Percentiles rank a stretch among this genome's conserved stretches.
Conservation (phyloP, 495 filamentous ascomycete genomes). For the Penicillium ochrochloron region DNA sequence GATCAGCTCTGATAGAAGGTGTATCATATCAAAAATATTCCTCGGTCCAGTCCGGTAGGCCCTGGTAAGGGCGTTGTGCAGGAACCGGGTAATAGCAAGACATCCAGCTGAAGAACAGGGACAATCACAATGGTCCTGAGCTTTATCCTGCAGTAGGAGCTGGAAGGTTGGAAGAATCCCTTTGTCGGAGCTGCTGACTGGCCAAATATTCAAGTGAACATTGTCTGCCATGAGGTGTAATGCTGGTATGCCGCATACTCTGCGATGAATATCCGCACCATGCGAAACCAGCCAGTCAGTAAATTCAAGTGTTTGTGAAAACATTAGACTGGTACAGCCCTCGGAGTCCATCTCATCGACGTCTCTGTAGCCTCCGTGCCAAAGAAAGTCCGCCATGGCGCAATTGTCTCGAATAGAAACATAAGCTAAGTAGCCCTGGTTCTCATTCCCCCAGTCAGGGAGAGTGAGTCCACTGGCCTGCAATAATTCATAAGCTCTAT, state of each 20-base stretch:
- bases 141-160: not conserved
- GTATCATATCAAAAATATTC: not conserved
- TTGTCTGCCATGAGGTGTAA: not conserved
- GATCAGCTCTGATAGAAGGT: not conserved
- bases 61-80: not conserved
- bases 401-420: not conserved
- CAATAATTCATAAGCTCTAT: not conserved
- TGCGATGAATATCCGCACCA: not conserved
- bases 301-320: not conserved
- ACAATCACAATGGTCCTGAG: not conserved
- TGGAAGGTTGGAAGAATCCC: not conserved
- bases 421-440: not conserved
- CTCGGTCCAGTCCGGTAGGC: too few species aligned
- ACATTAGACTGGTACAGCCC: not conserved
- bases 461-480: not conserved
- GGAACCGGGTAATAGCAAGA: not conserved
- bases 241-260: not conserved
- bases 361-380: not conserved
- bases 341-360: not conserved
- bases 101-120: not conserved
- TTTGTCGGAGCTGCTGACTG: not conserved
- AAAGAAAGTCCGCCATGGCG: not conserved
- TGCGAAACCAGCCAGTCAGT: not conserved
- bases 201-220: too few species aligned
- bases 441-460: not conserved